These are phyloP conservation scores for Aureobasidium namibiae DNA, from an alignment of 2,329 filamentous ascomycete species.

Conservation along the genomic window DNA sequence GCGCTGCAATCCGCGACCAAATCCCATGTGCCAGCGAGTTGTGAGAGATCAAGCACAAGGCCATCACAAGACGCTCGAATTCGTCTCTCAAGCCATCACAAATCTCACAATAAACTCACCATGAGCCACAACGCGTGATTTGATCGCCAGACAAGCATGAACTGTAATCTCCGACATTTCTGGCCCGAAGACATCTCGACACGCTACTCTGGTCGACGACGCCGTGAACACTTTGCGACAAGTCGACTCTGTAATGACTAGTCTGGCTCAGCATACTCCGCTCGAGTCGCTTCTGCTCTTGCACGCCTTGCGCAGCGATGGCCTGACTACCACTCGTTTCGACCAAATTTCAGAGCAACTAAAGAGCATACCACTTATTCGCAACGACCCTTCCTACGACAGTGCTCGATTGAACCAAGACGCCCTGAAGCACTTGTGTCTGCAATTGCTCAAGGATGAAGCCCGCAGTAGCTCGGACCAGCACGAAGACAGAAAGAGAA, in stretches of 20 bases:
- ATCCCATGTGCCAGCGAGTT: neutral
- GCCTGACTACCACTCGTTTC: conserved; percentile 58
- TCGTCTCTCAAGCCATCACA: neutral
- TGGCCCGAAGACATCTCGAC: neutral
- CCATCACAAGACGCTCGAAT: neutral
- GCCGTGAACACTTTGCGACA: neutral
- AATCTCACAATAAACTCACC: neutral
- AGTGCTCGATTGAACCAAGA: conserved; percentile 65
- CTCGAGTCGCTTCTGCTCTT: conserved; percentile 83
- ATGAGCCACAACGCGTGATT: conserved; percentile 1
- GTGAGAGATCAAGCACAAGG: neutral
- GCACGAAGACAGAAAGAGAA: conserved; percentile 50
- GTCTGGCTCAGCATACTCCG: conserved; percentile 56
- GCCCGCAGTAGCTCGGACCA: conserved; percentile 36
- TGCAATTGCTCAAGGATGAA: conserved; percentile 68
- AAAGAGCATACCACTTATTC: conserved; percentile 64
- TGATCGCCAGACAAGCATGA: neutral
- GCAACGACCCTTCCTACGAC: conserved; percentile 63
- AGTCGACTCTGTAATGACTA: conserved; percentile 43
- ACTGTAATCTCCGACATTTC: neutral
- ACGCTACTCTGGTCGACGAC: neutral
- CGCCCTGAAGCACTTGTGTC: conserved; percentile 69
- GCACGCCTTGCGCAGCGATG: conserved; percentile 64
- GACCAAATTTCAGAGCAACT: conserved; percentile 65
- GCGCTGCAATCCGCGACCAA: neutral